A percentile compares a stretch with the other conserved stretches of the same genome.
Evolutionary conservation across 345 rosid genomes (phyloP).

Genomic region (Cardamine chenopodiifolia): DNA sequence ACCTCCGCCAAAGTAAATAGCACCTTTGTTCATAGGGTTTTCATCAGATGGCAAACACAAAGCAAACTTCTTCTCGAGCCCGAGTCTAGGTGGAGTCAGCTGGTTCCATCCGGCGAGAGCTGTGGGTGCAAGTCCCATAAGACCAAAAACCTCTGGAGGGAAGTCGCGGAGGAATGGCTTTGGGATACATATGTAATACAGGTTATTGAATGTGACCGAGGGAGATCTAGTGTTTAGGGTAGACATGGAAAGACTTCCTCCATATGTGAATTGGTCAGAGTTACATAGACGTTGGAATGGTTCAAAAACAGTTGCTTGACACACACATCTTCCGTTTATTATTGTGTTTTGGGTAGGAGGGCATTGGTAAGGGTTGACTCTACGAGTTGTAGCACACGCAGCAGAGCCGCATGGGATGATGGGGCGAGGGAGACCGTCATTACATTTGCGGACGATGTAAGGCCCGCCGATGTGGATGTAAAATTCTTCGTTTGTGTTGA

Average conservation of each 20-base stretch:
- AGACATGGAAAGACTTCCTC: conserved; percentile 25
- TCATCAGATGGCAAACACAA: conserved; percentile 46
- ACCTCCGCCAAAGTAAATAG: conserved; percentile 43
- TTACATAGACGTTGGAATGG: conserved; percentile 38
- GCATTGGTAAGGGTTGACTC: conserved; percentile 28
- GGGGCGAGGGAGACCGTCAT: conserved; percentile 13
- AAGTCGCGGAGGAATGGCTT: conserved; percentile 28
- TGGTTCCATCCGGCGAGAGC: conserved; percentile 36
- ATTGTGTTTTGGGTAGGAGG: conserved; percentile 25
- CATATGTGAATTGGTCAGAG: conserved; percentile 20
- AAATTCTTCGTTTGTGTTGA: conserved; percentile 33
- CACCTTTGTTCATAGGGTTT: conserved; percentile 31
- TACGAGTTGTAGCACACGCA: conserved; percentile 23
- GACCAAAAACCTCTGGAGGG: conserved; percentile 42
- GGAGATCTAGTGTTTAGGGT: conserved; percentile 39
- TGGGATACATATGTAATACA: conserved; percentile 40
- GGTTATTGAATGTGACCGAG: neutral
- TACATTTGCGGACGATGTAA: conserved; percentile 32
- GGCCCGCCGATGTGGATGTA: conserved; percentile 43
- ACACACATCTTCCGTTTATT: conserved; percentile 29
- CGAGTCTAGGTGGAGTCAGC: conserved; percentile 28
- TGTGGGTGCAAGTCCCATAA: conserved; percentile 41
- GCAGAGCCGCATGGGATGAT: conserved; percentile 32
- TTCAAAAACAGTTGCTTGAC: conserved; percentile 41
- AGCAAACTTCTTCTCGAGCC: conserved; percentile 40